Conservation (phyloP, 1,284 basidiomycete species). For the Phylloboletellus chloephorus region DNA sequence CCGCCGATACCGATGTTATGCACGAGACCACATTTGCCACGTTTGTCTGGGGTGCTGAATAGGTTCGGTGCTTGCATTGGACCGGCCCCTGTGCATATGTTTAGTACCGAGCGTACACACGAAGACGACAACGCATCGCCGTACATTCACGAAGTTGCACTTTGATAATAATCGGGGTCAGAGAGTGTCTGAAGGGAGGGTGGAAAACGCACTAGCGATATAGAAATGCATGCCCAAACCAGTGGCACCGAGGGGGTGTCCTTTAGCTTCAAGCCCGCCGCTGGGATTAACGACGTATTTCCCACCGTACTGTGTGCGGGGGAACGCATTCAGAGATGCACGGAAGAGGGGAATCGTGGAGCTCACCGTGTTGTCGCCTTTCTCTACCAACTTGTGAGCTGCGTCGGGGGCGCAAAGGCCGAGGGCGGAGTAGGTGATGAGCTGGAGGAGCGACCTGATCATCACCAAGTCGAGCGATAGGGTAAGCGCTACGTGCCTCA, state of each 20-base stretch:
- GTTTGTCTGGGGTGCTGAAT: conserved; percentile 54
- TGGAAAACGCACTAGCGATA: conserved; percentile 59
- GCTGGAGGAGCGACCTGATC: conserved; percentile 34
- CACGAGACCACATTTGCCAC: conserved; percentile 74
- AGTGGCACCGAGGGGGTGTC: conserved; percentile 80
- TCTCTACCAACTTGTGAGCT: conserved; percentile 72
- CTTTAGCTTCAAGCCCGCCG: conserved; percentile 84
- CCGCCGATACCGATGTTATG: conserved; percentile 84
- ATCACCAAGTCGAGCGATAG: neutral
- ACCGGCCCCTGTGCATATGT: conserved; percentile 54
- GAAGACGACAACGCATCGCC: conserved; percentile 16
- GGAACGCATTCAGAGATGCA: neutral
- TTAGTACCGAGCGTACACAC: neutral
- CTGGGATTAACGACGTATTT: conserved; percentile 87
- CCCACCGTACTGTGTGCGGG: conserved; percentile 59
- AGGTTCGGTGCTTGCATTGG: conserved; percentile 76
- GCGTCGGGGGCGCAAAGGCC: conserved; percentile 67
- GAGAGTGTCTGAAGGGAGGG: neutral
- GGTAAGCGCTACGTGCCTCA: conserved; percentile 43
- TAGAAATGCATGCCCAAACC: conserved; percentile 88
- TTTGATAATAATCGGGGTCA: conserved; percentile 22
- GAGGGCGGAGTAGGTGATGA: conserved; percentile 81
- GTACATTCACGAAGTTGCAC: conserved; percentile 72
- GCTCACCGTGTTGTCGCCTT: conserved; percentile 75
- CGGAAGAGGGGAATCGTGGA: neutral